A percentile compares a stretch with the other conserved stretches of the same genome.
Evolutionary conservation across 2,329 filamentous ascomycete species (phyloP).

Genomic region (Fusarium devonianum): DNA sequence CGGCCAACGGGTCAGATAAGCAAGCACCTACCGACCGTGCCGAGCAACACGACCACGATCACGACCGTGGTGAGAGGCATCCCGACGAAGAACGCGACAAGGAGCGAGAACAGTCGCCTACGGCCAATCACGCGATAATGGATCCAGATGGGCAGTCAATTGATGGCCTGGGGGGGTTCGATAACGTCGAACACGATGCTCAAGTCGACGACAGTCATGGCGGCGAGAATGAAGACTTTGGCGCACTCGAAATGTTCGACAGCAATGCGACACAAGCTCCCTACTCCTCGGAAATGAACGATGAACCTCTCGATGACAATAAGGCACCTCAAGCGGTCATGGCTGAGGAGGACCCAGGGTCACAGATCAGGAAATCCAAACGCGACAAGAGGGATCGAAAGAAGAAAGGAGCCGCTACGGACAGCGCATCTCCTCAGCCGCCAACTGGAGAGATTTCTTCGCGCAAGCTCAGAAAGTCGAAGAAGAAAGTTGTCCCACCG

Average conservation of each 20-base stretch:
- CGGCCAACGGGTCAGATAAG: constrained; percentile 39
- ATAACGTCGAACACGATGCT: constrained; percentile 36
- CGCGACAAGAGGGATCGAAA: constrained; percentile 46
- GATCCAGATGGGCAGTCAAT: constrained; percentile 37
- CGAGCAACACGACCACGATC: constrained; percentile 28
- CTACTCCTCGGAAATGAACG: constrained; percentile 42
- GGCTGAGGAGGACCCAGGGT: constrained; percentile 32
- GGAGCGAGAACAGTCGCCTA: constrained; percentile 23
- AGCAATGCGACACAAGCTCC: constrained; percentile 46
- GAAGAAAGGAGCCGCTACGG: constrained; percentile 31
- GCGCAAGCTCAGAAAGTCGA: constrained; percentile 41
- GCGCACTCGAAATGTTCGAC: constrained; percentile 49
- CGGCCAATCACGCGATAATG: constrained; percentile 28
- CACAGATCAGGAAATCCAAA: constrained; percentile 40
- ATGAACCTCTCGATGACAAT: constrained; percentile 16
- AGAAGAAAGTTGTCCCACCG: constrained; percentile 30
- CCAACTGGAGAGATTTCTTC: constrained; percentile 26
- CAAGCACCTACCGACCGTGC: constrained; percentile 29
- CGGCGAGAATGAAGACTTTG: constrained; percentile 45
- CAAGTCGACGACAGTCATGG: constrained; percentile 34
- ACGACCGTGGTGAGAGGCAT: constrained; percentile 29
- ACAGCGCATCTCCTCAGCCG: constrained; percentile 25
- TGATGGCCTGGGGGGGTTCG: constrained; percentile 39
- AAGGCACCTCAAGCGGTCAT: constrained; percentile 45
- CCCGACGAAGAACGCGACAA: constrained; percentile 26